These are phyloP conservation scores for Rubia tinctorum DNA, from an alignment of 305 asterid species.

Conservation along the genomic window DNA sequence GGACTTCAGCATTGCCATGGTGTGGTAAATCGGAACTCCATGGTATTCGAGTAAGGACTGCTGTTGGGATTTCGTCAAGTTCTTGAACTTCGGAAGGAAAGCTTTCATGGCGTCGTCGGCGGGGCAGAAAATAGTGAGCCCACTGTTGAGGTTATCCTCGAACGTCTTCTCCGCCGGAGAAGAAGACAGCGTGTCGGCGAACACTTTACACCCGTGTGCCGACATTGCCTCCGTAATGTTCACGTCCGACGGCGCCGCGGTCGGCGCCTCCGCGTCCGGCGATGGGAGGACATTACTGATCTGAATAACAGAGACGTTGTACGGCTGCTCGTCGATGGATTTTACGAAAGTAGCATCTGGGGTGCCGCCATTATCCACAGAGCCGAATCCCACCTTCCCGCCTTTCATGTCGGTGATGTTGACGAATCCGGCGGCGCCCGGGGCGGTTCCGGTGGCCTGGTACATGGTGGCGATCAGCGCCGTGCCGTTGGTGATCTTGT, in stretches of 20 bases:
- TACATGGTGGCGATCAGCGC: slow-evolving; percentile 74
- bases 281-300: slow-evolving; percentile 62
- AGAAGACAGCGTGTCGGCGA: slow-evolving; percentile 60
- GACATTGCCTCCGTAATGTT: slow-evolving; percentile 70
- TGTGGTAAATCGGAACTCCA: slow-evolving; percentile 62
- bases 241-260: slow-evolving; percentile 56
- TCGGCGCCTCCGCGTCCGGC: slow-evolving; percentile 75
- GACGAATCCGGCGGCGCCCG: slow-evolving; percentile 80
- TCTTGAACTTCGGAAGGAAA: slow-evolving; percentile 58
- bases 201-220: slow-evolving; percentile 75
- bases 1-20: slow-evolving; percentile 54
- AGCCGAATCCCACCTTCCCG: slow-evolving; percentile 71
- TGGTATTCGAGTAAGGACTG: slow-evolving; percentile 69
- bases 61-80: slow-evolving; percentile 46
- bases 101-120: slow-evolving; percentile 76
- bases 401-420: slow-evolving; percentile 64
- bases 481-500: slow-evolving; percentile 64
- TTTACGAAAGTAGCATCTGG: slow-evolving; percentile 49
- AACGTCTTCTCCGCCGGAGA: slow-evolving; percentile 61
- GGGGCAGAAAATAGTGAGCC: slow-evolving; percentile 88
- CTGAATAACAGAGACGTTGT: slow-evolving; percentile 82
- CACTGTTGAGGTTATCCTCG: slow-evolving; percentile 48
- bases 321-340: slow-evolving; percentile 45
- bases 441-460: slow-evolving; percentile 83
- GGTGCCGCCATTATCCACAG: slow-evolving; percentile 37